Percentiles rank a stretch among this genome's conserved stretches.
Conservation (phyloP, 2,329 filamentous ascomycete species). For the Aureobasidium sp. region DNA sequence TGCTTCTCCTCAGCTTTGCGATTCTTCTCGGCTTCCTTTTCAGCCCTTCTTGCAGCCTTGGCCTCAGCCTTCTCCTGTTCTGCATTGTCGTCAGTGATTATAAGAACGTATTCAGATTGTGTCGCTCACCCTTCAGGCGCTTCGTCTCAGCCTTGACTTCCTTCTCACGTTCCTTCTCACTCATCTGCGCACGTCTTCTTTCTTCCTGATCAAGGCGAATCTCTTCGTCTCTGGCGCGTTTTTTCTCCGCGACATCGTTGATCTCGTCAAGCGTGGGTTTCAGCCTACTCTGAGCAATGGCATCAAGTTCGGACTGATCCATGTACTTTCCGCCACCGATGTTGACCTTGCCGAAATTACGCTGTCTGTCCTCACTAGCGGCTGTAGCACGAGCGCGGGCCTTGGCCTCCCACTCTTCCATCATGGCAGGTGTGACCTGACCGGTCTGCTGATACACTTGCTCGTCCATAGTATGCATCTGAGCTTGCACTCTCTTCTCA, state of each 20-base stretch:
- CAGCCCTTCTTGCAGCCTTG: conserved; percentile 30
- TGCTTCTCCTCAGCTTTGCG: conserved; percentile 49
- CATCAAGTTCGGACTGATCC: conserved; percentile 69
- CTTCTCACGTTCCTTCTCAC: conserved; percentile 45
- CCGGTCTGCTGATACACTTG: conserved; percentile 71
- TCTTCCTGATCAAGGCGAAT: conserved; percentile 58
- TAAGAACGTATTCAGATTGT: too few species aligned
- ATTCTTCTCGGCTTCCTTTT: conserved; percentile 39
- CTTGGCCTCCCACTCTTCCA: conserved; percentile 72
- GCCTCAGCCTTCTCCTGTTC: conserved; percentile 48
- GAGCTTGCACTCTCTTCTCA: conserved; percentile 75
- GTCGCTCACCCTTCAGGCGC: conserved; percentile 50
- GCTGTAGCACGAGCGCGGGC: conserved; percentile 63
- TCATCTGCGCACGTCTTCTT: conserved; percentile 53
- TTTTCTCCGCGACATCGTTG: conserved; percentile 65
- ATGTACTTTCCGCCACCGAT: conserved; percentile 78
- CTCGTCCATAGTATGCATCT: conserved; percentile 74
- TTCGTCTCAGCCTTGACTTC: conserved; percentile 42
- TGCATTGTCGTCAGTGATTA: conserved; percentile 34
- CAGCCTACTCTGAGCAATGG: conserved; percentile 67
- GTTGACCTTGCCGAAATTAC: conserved; percentile 53
- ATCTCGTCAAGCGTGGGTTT: conserved; percentile 84
- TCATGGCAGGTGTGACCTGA: conserved; percentile 59
- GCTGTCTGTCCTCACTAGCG: conserved; percentile 54
- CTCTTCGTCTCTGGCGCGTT: conserved; percentile 60